A percentile compares a stretch with the other conserved stretches of the same genome.
phyloP scores from a whole-genome alignment of 73 alveolate genomes.

The Symbiodinium pilosum region DNA sequence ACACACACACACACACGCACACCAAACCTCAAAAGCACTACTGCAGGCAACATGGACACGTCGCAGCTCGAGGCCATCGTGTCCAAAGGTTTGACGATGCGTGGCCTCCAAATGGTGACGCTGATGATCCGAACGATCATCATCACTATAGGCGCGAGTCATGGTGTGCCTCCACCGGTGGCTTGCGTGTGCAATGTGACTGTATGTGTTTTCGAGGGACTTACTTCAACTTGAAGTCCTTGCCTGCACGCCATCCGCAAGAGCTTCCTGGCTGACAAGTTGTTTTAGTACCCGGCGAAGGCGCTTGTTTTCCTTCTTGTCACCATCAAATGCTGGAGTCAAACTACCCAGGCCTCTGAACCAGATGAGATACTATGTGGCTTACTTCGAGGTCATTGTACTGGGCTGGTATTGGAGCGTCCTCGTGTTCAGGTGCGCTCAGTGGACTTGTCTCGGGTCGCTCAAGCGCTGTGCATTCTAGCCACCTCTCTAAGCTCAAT shows the following conservation, averaged over 20 bases:
- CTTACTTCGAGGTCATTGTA: slow-evolving; percentile 28
- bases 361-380: slow-evolving; percentile 46
- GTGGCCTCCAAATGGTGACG: not conserved
- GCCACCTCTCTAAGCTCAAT: not conserved
- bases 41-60: not conserved
- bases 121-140: not conserved
- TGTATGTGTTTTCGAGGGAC: not conserved
- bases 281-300: too few relatives aligned
- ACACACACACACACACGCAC: too few relatives aligned
- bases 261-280: slow-evolving; percentile 23
- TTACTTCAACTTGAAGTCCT: slow-evolving; percentile 21
- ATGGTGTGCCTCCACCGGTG: not conserved
- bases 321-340: not conserved
- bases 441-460: too few relatives aligned
- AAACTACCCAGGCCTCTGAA: slow-evolving; percentile 82
- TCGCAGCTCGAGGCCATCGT: not conserved
- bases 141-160: slow-evolving; percentile 5
- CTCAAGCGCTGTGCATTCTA: not conserved
- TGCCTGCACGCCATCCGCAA: slow-evolving; percentile 44
- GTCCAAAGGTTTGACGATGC: slow-evolving; percentile 28
- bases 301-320: not conserved
- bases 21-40: too few relatives aligned
- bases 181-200: not conserved
- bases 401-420: slow-evolving; percentile 63
- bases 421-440: slow-evolving; percentile 36